A percentile compares a stretch with the other conserved stretches of the same genome.
phyloP scores from a whole-genome alignment of 1,139 yeast genomes.

The Sugiyamaella xylanicola region DNA sequence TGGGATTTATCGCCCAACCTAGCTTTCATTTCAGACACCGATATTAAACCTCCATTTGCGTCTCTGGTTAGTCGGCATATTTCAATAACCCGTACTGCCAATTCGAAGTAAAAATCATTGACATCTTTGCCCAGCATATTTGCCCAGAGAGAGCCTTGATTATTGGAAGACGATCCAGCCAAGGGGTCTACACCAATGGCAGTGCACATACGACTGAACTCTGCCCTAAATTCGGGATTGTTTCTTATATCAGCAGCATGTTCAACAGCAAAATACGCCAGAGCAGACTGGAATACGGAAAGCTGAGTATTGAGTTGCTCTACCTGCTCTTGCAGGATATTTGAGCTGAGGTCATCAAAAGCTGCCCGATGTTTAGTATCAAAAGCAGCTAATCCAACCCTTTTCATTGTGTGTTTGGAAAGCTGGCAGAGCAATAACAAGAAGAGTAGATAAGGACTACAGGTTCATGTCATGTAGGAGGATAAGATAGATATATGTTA shows the following conservation, averaged over 20 bases:
- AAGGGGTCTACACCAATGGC: slow-evolving; percentile 86
- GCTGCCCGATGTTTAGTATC: slow-evolving; percentile 40
- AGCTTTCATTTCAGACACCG: slow-evolving; percentile 58
- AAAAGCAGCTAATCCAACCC: slow-evolving; percentile 47
- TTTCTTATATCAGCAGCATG: slow-evolving; percentile 66
- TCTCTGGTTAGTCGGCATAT: slow-evolving; percentile 69
- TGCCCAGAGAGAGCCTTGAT: slow-evolving; percentile 43
- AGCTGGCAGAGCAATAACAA: no score
- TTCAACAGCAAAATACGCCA: slow-evolving; percentile 44
- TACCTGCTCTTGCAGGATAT: slow-evolving; percentile 39
- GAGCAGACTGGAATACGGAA: slow-evolving; percentile 43
- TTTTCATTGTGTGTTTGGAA: no score
- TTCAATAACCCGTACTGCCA: slow-evolving; percentile 74
- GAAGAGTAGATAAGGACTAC: no score
- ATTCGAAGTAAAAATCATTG: slow-evolving; percentile 62
- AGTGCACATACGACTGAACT: slow-evolving; percentile 73
- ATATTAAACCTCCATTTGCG: slow-evolving; percentile 77
- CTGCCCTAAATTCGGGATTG: slow-evolving; percentile 65
- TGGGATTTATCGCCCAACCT: slow-evolving; percentile 38
- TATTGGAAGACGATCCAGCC: slow-evolving; percentile 50
- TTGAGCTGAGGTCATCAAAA: slow-evolving; percentile 41
- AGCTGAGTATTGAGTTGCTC: slow-evolving; percentile 44
- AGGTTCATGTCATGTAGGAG: no score
- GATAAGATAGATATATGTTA: no score
- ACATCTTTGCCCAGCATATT: slow-evolving; percentile 45